Conservation (phyloP, 2,329 filamentous ascomycete genomes). For the Talaromyces funiculosus region DNA sequence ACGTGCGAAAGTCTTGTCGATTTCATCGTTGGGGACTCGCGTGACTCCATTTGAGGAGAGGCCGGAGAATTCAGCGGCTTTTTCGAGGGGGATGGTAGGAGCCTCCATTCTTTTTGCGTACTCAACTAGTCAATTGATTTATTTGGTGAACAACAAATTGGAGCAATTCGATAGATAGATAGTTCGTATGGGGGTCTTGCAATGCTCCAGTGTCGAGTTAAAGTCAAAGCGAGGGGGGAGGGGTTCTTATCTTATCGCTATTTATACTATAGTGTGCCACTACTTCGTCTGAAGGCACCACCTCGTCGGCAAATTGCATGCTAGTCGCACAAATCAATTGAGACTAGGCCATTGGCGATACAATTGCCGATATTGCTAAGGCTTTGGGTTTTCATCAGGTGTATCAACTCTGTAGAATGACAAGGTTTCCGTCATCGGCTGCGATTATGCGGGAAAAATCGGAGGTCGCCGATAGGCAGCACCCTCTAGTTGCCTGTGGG, state of each 20-base stretch:
- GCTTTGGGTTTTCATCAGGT: neutral
- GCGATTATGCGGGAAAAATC: neutral
- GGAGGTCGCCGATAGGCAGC: slow-evolving; percentile 11
- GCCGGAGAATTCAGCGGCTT: slow-evolving; percentile 7
- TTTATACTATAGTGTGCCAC: neutral
- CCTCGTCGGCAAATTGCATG: neutral
- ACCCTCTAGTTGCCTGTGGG: neutral
- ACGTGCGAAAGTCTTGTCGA: slow-evolving; percentile 51
- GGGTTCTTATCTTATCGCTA: slow-evolving; percentile 13
- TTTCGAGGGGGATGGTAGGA: slow-evolving; percentile 1
- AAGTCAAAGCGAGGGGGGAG: neutral
- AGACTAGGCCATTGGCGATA: neutral
- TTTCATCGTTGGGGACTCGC: slow-evolving; percentile 43
- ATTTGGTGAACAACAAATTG: neutral
- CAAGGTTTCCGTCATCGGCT: slow-evolving; percentile 4
- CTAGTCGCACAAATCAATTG: too few relatives aligned
- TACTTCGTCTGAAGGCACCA: neutral
- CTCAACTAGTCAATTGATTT: neutral
- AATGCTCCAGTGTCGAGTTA: neutral
- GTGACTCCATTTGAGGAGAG: slow-evolving; percentile 16
- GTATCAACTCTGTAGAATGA: neutral
- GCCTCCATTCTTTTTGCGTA: slow-evolving; percentile 8
- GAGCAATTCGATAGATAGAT: too few relatives aligned
- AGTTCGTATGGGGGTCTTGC: too few relatives aligned
- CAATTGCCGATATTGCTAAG: neutral